These are phyloP conservation scores for Aegilops tauschii DNA, from an alignment of 176 grass and related monocot species.

Conservation along the genomic window DNA sequence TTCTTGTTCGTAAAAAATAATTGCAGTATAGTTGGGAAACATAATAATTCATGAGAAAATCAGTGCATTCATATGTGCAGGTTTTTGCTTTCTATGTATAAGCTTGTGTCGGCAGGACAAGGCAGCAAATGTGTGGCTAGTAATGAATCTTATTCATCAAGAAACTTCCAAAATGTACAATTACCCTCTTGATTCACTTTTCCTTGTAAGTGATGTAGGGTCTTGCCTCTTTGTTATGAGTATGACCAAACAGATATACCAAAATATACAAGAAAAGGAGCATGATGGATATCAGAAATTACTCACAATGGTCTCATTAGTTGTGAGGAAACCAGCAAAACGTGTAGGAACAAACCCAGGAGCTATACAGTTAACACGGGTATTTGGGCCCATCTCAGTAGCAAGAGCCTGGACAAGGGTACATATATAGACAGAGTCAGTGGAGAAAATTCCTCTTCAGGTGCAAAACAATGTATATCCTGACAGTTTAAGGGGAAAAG, in stretches of 20 bases:
- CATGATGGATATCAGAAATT: constrained; percentile 11
- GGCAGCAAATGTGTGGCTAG: neutral
- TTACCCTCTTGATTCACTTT: neutral
- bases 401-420: constrained; percentile 68
- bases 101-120: neutral
- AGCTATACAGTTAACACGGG: constrained; percentile 95
- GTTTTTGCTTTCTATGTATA: neutral
- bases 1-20: neutral
- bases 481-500: neutral
- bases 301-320: constrained; percentile 74
- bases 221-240: neutral
- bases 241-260: neutral
- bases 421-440: constrained; percentile 4
- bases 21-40: neutral
- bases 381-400: constrained; percentile 82
- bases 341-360: constrained; percentile 97
- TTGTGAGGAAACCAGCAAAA: constrained; percentile 84
- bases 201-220: neutral
- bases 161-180: neutral
- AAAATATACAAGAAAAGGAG: neutral
- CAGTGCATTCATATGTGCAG: neutral
- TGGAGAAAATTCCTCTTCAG: neutral
- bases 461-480: neutral
- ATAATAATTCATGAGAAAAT: neutral
- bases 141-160: constrained; percentile 1